Evolutionary conservation across 83 land plant species (phyloP).

Genomic region (Picea abies): DNA sequence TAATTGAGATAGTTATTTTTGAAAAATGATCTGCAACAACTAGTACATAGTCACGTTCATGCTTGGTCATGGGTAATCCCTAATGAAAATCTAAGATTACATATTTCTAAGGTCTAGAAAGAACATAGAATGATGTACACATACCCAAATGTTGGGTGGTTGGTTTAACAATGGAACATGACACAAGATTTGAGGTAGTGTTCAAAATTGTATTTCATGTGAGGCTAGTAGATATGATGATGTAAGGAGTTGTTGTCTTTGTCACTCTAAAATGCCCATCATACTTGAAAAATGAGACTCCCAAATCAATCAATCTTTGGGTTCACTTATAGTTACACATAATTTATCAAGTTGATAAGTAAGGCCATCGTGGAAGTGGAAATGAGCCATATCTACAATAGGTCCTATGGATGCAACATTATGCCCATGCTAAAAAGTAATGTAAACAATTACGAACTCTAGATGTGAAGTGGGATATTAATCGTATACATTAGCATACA

Average conservation of each 20-base stretch:
- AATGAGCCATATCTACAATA: no score
- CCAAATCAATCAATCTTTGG: not conserved
- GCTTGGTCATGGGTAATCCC: not conserved
- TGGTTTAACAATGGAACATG: not conserved
- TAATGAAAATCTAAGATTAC: not conserved
- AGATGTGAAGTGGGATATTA: no score
- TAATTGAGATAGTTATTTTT: not conserved
- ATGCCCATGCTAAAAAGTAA: no score
- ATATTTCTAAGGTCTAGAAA: not conserved
- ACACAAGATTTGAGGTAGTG: not conserved
- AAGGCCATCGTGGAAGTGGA: no score
- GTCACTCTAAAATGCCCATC: not conserved
- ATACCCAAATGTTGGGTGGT: not conserved
- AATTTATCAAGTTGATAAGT: no score
- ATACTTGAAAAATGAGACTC: not conserved
- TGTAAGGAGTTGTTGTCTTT: not conserved
- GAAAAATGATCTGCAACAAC: not conserved
- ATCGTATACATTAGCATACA: no score
- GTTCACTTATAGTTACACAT: no score
- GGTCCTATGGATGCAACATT: no score
- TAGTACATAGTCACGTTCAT: no score
- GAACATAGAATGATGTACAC: not conserved
- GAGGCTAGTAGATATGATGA: not conserved
- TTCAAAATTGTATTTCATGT: not conserved
- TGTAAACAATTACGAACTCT: no score